These are phyloP conservation scores for Verbena officinalis DNA, from an alignment of 257 asterid genomes.

Conservation along the genomic window DNA sequence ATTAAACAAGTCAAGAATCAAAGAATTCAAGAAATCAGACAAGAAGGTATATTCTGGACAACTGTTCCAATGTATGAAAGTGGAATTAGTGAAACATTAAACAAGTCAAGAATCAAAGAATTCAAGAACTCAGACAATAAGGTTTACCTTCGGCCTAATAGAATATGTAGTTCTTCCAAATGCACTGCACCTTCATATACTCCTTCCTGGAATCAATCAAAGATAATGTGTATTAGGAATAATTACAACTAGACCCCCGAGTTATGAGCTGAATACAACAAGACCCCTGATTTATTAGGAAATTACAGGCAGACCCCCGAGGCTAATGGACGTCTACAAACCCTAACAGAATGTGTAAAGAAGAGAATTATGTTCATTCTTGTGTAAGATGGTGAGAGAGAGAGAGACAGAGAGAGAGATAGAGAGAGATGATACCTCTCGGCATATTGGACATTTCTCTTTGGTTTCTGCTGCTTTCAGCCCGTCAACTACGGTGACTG, in stretches of 20 bases:
- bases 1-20: too few species aligned
- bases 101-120: neutral
- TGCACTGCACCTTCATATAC: constrained; percentile 74
- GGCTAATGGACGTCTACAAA: too few species aligned
- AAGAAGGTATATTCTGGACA: constrained; percentile 75
- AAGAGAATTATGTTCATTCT: neutral
- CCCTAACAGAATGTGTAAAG: too few species aligned
- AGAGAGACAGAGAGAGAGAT: neutral
- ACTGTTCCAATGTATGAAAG: constrained; percentile 40
- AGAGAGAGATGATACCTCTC: constrained; percentile 56
- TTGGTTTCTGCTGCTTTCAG: constrained; percentile 51
- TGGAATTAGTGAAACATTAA: neutral
- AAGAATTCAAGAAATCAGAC: too few species aligned
- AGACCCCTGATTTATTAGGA: too few species aligned
- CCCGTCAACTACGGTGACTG: constrained; percentile 88
- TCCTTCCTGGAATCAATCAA: constrained; percentile 50
- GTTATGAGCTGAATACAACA: too few species aligned
- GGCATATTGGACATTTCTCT: constrained; percentile 84
- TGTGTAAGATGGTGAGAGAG: neutral
- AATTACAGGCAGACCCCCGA: too few species aligned
- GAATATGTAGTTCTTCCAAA: constrained; percentile 85
- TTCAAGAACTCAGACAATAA: neutral
- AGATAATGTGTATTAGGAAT: too few species aligned
- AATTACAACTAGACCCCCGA: too few species aligned
- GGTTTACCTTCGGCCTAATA: constrained; percentile 63